phyloP scores from a whole-genome alignment of 1,139 yeast species.

The Pichia sp. region DNA sequence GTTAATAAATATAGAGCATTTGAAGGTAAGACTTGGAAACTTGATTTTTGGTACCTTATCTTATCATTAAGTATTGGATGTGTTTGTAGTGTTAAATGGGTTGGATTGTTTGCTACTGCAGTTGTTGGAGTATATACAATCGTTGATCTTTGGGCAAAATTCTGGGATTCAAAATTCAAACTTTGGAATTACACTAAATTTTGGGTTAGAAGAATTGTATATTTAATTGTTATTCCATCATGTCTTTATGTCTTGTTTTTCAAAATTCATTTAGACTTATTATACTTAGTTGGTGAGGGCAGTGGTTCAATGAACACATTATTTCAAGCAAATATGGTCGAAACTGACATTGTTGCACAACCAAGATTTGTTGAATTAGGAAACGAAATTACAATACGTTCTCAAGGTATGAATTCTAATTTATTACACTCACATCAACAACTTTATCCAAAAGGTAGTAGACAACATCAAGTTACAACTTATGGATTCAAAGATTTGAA shows the following conservation, averaged over 20 bases:
- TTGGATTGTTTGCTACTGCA: slow-evolving; percentile 79
- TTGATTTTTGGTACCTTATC: slow-evolving; percentile 51
- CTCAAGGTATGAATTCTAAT: slow-evolving; percentile 68
- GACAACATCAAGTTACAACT: slow-evolving; percentile 69
- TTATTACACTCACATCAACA: slow-evolving; percentile 67
- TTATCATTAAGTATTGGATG: slow-evolving; percentile 87
- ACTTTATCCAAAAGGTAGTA: slow-evolving; percentile 64
- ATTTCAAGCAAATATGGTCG: slow-evolving; percentile 60
- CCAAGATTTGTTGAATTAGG: slow-evolving; percentile 61
- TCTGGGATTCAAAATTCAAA: slow-evolving; percentile 37
- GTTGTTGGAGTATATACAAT: slow-evolving; percentile 82
- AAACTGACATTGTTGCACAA: slow-evolving; percentile 42
- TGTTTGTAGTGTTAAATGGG: slow-evolving; percentile 94
- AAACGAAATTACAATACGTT: slow-evolving; percentile 57
- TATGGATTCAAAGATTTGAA: slow-evolving; percentile 68
- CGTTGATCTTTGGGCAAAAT: slow-evolving; percentile 63
- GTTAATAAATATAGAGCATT: slow-evolving; percentile 40
- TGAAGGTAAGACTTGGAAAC: slow-evolving; percentile 37
- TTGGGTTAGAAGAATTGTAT: slow-evolving; percentile 64
- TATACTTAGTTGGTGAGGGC: slow-evolving; percentile 75
- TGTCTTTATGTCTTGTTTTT: slow-evolving; percentile 63
- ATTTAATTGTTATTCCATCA: slow-evolving; percentile 70
- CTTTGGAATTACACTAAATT: slow-evolving; percentile 26
- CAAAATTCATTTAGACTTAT: slow-evolving; percentile 69
- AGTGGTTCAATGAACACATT: slow-evolving; percentile 67